These are phyloP conservation scores for Dalbergia cochinchinensis DNA, from an alignment of 306 rosid species.

Conservation along the genomic window DNA sequence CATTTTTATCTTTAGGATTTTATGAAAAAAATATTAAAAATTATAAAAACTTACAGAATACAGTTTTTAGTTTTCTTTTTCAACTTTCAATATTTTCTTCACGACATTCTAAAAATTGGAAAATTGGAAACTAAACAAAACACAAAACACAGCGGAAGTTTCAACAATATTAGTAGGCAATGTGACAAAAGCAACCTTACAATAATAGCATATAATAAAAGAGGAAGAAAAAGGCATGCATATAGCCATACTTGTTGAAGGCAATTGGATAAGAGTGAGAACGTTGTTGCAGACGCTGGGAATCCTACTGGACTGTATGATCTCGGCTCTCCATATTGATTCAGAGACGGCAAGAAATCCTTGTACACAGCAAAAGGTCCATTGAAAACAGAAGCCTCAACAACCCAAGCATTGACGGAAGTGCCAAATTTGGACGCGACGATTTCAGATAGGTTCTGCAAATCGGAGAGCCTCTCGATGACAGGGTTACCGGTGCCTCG, in stretches of 20 bases:
- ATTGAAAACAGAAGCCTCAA: slow-evolving; percentile 77
- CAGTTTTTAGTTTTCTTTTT: too few relatives aligned
- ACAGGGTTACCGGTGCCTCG: slow-evolving; percentile 77
- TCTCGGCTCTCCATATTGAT: slow-evolving; percentile 81
- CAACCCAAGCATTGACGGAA: slow-evolving; percentile 80
- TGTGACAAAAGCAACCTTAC: too few relatives aligned
- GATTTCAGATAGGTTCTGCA: slow-evolving; percentile 72
- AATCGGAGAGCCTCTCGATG: slow-evolving; percentile 76
- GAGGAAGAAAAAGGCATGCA: background rate
- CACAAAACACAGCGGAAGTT: too few relatives aligned
- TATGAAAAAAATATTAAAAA: too few relatives aligned
- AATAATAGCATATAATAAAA: background rate
- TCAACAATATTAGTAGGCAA: too few relatives aligned
- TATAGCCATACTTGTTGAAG: slow-evolving; percentile 63
- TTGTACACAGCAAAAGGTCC: slow-evolving; percentile 86
- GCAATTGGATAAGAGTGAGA: slow-evolving; percentile 67
- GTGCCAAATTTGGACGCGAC: slow-evolving; percentile 77
- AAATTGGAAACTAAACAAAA: too few relatives aligned
- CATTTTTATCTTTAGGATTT: too few relatives aligned
- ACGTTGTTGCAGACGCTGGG: slow-evolving; percentile 67
- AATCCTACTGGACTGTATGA: slow-evolving; percentile 66
- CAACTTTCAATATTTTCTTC: too few relatives aligned
- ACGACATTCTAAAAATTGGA: too few relatives aligned
- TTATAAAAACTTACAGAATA: too few relatives aligned
- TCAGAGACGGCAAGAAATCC: slow-evolving; percentile 73